Evolutionary conservation across 805 yeast species (phyloP).

Genomic region (Scheffersomyces amazonensis): DNA sequence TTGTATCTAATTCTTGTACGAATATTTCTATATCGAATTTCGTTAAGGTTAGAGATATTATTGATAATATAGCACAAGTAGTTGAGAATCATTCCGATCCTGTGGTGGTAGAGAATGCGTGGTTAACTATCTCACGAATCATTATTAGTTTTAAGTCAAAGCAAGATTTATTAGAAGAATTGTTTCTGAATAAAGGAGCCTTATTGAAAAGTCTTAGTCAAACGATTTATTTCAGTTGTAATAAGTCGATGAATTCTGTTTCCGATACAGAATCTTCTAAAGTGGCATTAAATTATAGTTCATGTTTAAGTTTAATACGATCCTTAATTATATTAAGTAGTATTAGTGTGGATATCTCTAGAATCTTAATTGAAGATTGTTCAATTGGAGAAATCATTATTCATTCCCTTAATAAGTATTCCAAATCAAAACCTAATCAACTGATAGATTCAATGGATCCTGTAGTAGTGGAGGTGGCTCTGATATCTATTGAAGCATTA

Average conservation of each 20-base stretch:
- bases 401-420: slow-evolving; percentile 50
- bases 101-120: slow-evolving; percentile 58
- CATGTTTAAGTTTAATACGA: slow-evolving; percentile 39
- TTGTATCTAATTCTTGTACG: slow-evolving; percentile 68
- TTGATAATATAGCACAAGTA: slow-evolving; percentile 58
- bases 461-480: background rate
- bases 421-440: slow-evolving; percentile 22
- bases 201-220: slow-evolving; percentile 21
- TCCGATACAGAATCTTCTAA: slow-evolving; percentile 12
- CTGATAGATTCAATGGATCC: slow-evolving; percentile 1
- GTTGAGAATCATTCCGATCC: slow-evolving; percentile 55
- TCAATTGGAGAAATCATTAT: slow-evolving; percentile 47
- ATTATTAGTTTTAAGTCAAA: slow-evolving; percentile 46
- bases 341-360: slow-evolving; percentile 40
- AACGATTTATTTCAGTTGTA: slow-evolving; percentile 22
- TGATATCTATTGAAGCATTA: slow-evolving; percentile 60
- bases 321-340: slow-evolving; percentile 46
- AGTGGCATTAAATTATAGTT: slow-evolving; percentile 27
- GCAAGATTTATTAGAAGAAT: slow-evolving; percentile 43
- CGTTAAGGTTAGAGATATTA: slow-evolving; percentile 49
- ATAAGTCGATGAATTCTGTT: slow-evolving; percentile 17
- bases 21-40: slow-evolving; percentile 44
- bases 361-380: slow-evolving; percentile 45
- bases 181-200: slow-evolving; percentile 23
- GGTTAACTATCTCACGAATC: slow-evolving; percentile 61